These are phyloP conservation scores for Gnomoniopsis sp. DNA, from an alignment of 2,329 filamentous ascomycete species.

Conservation along the genomic window DNA sequence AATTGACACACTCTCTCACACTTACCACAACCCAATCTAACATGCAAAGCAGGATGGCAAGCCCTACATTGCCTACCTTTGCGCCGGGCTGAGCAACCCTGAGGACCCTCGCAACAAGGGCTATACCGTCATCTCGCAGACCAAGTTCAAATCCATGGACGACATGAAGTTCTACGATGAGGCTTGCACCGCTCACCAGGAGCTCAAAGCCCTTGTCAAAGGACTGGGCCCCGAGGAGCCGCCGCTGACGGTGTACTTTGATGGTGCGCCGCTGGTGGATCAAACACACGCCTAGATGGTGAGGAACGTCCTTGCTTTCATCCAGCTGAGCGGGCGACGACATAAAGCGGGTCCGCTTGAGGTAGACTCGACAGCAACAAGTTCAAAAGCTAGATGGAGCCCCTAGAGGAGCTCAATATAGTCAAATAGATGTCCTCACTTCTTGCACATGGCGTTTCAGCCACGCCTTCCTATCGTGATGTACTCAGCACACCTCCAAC, in stretches of 20 bases:
- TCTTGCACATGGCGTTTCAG: too few species aligned
- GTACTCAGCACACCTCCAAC: not conserved
- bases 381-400: too few species aligned
- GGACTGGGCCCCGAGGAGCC: conserved; percentile 31
- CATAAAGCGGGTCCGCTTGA: too few species aligned
- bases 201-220: conserved; percentile 35
- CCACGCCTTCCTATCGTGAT: not conserved
- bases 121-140: conserved; percentile 62
- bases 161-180: conserved; percentile 71
- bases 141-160: conserved; percentile 59
- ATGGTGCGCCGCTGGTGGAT: conserved; percentile 18
- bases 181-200: conserved; percentile 40
- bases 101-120: conserved; percentile 61
- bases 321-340: too few species aligned
- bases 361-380: too few species aligned
- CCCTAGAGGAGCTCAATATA: too few species aligned
- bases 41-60: conserved; percentile 57
- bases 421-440: not conserved
- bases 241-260: conserved; percentile 39
- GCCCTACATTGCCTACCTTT: conserved; percentile 61
- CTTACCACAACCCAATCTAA: not conserved
- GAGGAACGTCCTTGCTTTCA: not conserved
- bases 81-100: conserved; percentile 48
- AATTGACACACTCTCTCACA: not conserved
- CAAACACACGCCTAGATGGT: conserved; percentile 2